phyloP scores from a whole-genome alignment of 2,329 filamentous ascomycete genomes.

The Triangularia setosa region DNA sequence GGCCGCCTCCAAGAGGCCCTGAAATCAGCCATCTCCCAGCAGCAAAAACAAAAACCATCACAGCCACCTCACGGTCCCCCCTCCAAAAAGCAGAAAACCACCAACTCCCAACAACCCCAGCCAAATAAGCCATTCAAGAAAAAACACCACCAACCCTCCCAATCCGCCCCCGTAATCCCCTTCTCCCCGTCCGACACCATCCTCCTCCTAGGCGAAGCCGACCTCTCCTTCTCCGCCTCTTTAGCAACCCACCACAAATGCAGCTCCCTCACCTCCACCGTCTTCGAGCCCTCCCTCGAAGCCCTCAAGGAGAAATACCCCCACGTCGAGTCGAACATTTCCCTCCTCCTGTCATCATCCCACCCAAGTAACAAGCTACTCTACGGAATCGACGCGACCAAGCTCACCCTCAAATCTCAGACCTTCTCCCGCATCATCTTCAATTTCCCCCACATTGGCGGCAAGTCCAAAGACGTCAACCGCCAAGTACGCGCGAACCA shows the following conservation, averaged over 20 bases:
- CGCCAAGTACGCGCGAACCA: constrained; percentile 92
- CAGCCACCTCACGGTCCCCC: constrained; percentile 2
- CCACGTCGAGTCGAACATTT: constrained; percentile 47
- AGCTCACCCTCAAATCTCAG: constrained; percentile 25
- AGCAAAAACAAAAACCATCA: constrained; percentile 16
- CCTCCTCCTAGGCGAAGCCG: constrained; percentile 74
- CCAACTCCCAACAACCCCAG: background rate
- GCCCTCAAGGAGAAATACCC: constrained; percentile 72
- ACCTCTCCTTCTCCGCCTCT: constrained; percentile 72
- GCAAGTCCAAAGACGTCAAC: constrained; percentile 88
- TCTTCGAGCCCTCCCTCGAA: constrained; percentile 54
- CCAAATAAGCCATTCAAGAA: background rate
- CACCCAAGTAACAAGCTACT: constrained; percentile 42
- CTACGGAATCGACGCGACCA: constrained; percentile 65
- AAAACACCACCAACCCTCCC: constrained; percentile 28
- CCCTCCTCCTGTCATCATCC: constrained; percentile 46
- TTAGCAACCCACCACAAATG: constrained; percentile 64
- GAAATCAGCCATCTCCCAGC: constrained; percentile 22
- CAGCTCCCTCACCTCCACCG: constrained; percentile 64
- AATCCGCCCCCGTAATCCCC: constrained; percentile 55
- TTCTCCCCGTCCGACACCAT: constrained; percentile 65
- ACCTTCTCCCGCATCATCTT: constrained; percentile 67
- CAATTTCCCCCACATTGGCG: constrained; percentile 96
- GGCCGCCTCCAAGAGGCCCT: constrained; percentile 22
- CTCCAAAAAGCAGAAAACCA: constrained; percentile 6